Conservation (phyloP, 805 yeast species). For the Barnettozyma populi region DNA sequence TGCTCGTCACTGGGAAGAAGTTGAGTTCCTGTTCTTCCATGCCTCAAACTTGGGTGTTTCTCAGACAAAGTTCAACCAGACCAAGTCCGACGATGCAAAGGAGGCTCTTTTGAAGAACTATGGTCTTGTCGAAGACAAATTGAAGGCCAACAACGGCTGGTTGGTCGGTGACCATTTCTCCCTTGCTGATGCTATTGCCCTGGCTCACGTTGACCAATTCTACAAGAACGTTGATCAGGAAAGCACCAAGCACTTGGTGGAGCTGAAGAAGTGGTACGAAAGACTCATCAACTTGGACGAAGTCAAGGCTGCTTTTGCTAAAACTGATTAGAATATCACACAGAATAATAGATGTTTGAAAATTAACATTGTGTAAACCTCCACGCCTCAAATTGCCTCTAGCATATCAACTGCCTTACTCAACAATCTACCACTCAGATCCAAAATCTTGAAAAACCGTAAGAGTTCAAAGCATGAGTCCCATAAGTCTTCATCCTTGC, state of each 20-base stretch:
- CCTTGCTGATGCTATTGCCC: constrained; percentile 49
- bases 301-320: constrained; percentile 4
- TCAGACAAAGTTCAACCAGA: constrained; percentile 47
- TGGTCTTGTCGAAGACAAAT: constrained; percentile 44
- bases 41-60: constrained; percentile 54
- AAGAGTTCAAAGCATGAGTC: constrained; percentile 27
- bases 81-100: constrained; percentile 32
- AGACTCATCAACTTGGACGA: constrained; percentile 1
- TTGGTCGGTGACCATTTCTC: constrained; percentile 55
- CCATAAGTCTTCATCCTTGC: constrained; percentile 27
- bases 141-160: constrained; percentile 42
- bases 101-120: constrained; percentile 33
- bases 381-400: neutral
- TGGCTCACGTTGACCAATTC: constrained; percentile 27
- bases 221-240: neutral
- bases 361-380: neutral
- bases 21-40: constrained; percentile 51
- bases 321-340: neutral
- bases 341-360: neutral
- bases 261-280: constrained; percentile 5
- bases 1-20: constrained; percentile 42
- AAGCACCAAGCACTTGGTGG: neutral
- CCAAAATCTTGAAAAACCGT: constrained; percentile 27
- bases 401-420: constrained; percentile 10
- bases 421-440: constrained; percentile 19